Percentiles rank a stretch among this genome's conserved stretches.
Conservation (phyloP, 805 yeast genomes). For the Yarrowia hollandica region DNA sequence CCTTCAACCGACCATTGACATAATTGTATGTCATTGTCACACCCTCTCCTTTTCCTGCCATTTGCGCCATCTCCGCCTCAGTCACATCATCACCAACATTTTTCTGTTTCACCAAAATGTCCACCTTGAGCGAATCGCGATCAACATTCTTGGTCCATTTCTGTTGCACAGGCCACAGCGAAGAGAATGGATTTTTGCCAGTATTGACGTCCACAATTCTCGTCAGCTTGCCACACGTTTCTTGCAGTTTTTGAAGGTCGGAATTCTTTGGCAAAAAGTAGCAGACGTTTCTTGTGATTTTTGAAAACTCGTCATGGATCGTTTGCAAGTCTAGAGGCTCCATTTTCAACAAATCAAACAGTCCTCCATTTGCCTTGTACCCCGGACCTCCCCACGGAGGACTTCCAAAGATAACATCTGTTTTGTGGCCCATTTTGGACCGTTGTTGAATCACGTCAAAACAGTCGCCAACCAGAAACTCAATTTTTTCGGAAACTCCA, state of each 20-base stretch:
- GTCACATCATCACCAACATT: not conserved
- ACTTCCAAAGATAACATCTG: conserved; percentile 64
- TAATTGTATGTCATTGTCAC: not conserved
- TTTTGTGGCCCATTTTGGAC: conserved; percentile 29
- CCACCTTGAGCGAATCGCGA: not conserved
- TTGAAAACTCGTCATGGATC: conserved; percentile 30
- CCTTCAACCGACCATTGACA: not conserved
- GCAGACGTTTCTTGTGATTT: conserved; percentile 30
- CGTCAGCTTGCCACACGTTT: not conserved
- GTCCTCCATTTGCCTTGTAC: conserved; percentile 41
- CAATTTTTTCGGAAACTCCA: conserved; percentile 52
- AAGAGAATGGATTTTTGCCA: not conserved
- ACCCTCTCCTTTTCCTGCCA: not conserved
- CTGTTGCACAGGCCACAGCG: not conserved
- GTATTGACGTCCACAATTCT: not conserved
- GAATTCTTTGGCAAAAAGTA: conserved; percentile 36
- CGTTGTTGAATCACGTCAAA: conserved; percentile 36
- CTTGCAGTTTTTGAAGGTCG: conserved; percentile 32
- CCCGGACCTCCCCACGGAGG: conserved; percentile 91
- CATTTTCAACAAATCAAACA: conserved; percentile 32
- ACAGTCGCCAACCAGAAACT: conserved; percentile 54
- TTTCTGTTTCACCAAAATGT: not conserved
- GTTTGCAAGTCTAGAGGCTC: conserved; percentile 29
- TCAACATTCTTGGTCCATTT: not conserved
- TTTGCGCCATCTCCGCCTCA: not conserved